Percentiles rank a stretch among this genome's conserved stretches.
Evolutionary conservation across 352 stramenopile species (phyloP).

Genomic region (Phytophthora cryptogea): DNA sequence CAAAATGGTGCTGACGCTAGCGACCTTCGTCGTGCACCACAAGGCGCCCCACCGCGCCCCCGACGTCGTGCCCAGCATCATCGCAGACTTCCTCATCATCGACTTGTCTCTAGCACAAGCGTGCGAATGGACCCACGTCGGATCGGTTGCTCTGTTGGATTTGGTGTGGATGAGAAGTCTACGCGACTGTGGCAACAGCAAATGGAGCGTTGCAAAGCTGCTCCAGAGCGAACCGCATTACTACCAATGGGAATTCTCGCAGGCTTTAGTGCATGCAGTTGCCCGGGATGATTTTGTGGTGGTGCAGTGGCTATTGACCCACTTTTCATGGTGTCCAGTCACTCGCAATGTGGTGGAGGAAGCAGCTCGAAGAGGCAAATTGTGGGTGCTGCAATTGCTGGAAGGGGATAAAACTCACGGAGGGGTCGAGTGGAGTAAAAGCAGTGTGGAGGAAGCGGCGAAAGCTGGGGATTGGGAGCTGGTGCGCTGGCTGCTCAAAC

Average conservation of each 20-base stretch:
- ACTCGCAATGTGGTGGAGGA: slow-evolving; percentile 10
- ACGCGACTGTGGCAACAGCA: neutral
- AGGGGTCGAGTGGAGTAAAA: neutral
- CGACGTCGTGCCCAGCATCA: neutral
- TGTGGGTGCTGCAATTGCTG: slow-evolving; percentile 15
- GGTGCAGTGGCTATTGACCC: slow-evolving; percentile 13
- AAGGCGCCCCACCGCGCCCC: neutral
- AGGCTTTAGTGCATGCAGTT: neutral
- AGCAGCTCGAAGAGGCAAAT: slow-evolving; percentile 8
- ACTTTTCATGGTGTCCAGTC: slow-evolving; percentile 11
- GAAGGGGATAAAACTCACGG: neutral
- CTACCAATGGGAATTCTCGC: slow-evolving; percentile 5
- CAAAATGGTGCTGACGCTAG: slow-evolving; percentile 4
- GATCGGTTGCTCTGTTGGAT: slow-evolving; percentile 8
- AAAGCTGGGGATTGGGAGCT: slow-evolving; percentile 6
- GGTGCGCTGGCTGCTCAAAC: slow-evolving; percentile 8
- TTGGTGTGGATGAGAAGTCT: slow-evolving; percentile 15
- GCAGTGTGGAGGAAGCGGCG: slow-evolving; percentile 3
- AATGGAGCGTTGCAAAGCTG: slow-evolving; percentile 11
- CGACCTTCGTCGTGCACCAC: slow-evolving; percentile 3
- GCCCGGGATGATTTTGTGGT: slow-evolving; percentile 1
- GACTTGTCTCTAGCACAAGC: slow-evolving; percentile 5
- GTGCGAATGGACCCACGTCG: neutral
- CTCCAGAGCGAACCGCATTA: slow-evolving; percentile 13
- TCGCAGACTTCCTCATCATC: slow-evolving; percentile 2